Base-by-base conservation (phyloP, 805 yeast species). In the Pichia californica region DNA sequence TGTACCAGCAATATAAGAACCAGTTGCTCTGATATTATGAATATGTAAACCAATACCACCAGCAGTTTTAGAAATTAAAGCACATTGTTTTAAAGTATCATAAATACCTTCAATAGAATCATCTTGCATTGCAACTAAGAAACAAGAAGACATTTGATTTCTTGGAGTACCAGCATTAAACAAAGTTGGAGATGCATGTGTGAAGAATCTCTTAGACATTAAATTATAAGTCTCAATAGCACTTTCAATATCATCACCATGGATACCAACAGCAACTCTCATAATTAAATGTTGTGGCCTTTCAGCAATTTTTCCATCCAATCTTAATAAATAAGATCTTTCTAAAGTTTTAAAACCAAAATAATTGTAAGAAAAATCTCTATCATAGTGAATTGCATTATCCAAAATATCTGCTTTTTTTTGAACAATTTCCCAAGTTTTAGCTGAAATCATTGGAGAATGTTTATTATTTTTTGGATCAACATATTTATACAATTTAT, bases 391-490 rank as follows among this genome's bases (percentile, higher is more conserved):
- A 37, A 91, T 78, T 15, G 94, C 80, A 10, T 80, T 70, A 65
- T 91, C 79, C 41, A 91, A 70, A 57, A 70, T 77, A 31, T 79
- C 83, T 37, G 76, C 76, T 61, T 87, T 68, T 41, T 74, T 65
- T 70, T 67, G 67, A 13, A 88, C 93, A 42, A 77, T 72, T 16
- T 79, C 68, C 55, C 73, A 77, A 30, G 84, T 76, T 45, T 75
- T 78, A 34, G 82, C 67, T 3, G 94, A 78, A 26, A 91, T 71
- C 80, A 88, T 72, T 9, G 93, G 88, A 18, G 67, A 59, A 49
- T 70, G 85, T 55, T 67, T 67, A 31, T 73, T 82, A 40, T 84
- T 89, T 56, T 79, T 81, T 36, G 96, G 95, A 63, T 88, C 87
- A 52, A 83, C 70, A 62, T 88, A 91, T 51, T 72, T 72, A 65